These are phyloP conservation scores for Zygotorulaspora sp. DNA, from an alignment of 805 yeast species.

Conservation along the genomic window DNA sequence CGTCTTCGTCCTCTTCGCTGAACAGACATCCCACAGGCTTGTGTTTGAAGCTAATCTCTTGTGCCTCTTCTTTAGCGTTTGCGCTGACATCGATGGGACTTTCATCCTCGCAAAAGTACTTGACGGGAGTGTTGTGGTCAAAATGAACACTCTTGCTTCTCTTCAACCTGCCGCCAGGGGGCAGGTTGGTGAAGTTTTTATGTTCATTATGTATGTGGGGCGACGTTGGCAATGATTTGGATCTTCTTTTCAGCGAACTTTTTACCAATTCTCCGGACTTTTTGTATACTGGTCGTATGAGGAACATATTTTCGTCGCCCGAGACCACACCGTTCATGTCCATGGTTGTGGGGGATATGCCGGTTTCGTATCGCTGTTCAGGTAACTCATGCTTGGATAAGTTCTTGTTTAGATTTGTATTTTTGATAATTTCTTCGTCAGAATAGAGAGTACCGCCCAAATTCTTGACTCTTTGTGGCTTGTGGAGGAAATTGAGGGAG, in stretches of 20 bases:
- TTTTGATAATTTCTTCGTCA: conserved; percentile 28
- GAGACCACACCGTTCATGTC: too few species aligned
- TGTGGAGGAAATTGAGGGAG: conserved; percentile 28
- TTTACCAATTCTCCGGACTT: conserved; percentile 77
- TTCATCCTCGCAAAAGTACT: conserved; percentile 68
- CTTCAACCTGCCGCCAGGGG: conserved; percentile 22
- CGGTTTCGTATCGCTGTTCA: background rate
- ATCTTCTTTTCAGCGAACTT: conserved; percentile 33
- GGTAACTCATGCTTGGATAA: conserved; percentile 2
- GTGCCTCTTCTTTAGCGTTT: conserved; percentile 35
- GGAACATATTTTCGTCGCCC: conserved; percentile 15
- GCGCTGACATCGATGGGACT: conserved; percentile 64
- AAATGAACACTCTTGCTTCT: conserved; percentile 77
- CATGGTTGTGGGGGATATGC: background rate
- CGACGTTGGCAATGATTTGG: conserved; percentile 45
- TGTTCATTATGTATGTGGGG: conserved; percentile 9
- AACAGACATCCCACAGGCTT: conserved; percentile 16
- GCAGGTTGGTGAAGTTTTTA: conserved; percentile 1
- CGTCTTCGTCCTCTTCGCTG: conserved; percentile 13
- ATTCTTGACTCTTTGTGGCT: conserved; percentile 28
- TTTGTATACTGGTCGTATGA: conserved; percentile 52
- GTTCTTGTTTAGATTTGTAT: conserved; percentile 24
- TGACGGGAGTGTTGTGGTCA: conserved; percentile 61
- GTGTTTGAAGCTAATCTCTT: conserved; percentile 27
- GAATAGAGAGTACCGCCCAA: conserved; percentile 16